Base-by-base conservation (phyloP, 2,329 filamentous ascomycete genomes). In the Metarhizium brunneum region DNA sequence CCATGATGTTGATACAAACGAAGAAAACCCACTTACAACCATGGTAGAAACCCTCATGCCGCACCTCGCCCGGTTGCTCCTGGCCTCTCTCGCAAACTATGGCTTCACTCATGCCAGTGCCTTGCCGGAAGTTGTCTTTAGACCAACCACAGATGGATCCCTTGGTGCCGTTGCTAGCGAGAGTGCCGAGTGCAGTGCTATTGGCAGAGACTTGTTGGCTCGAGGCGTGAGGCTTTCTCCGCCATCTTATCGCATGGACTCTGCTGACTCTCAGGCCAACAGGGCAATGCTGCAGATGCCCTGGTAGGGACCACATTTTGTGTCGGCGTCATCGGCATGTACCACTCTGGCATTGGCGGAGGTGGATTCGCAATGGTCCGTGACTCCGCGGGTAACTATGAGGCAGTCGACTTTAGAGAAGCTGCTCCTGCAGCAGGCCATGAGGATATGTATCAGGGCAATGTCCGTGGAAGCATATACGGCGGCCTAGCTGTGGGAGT, bases 351-450 rank as follows among this genome's bases (percentile, higher is more conserved):
- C 16, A 87, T 96, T 57, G 92, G 89, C 20, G 92, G 92, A 6
- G 92, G 92, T 45, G 92, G 92, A 2, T 97, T 97, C 71, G 88
- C 91, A 79, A 77, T 96, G 5, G 82, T 96, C 5, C 84, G 89
- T 50, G 78, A 83, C 38, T 73, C 82, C 16, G 76, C 89, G 57
- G 90, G 90, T n/a, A 76, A 76, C 18, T 95, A 92, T 66, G 90
- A 95, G 66, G 85, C 86, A 57, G 84, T 97, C 62, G 92, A 97
- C 71, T 97, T 95, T 66, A 80, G 92, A 50, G 92, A 97, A 69
- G 84, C 87, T 0, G 92, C 92, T 0, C 92, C 92, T 0, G 87
- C 86, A 0, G 88, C 89, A 0, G 88, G 91, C 0, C 85, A 79
- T 60, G 78, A 91, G 69, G 83, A 95, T 64, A 97, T 97, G 92